Percentiles rank a stretch among this genome's conserved stretches.
phyloP scores from a whole-genome alignment of 2,329 filamentous ascomycete genomes.

The Penicillium sp. region DNA sequence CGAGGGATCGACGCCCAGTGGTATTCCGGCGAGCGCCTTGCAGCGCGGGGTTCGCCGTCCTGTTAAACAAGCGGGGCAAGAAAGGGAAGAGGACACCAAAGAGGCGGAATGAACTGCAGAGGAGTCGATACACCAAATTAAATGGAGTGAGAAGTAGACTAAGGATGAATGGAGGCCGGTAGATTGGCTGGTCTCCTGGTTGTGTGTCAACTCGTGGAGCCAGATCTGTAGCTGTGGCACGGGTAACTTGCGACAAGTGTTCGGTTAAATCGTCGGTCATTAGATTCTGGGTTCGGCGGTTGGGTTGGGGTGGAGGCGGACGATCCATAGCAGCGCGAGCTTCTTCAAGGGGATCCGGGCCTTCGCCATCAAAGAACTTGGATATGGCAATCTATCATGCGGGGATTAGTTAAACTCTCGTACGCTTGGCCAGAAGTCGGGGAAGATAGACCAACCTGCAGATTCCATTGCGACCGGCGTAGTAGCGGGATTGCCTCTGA shows the following conservation, averaged over 20 bases:
- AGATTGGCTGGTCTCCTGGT: constrained; percentile 62
- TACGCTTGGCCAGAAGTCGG: neutral
- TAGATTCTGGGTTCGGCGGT: constrained; percentile 71
- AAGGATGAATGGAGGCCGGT: constrained; percentile 72
- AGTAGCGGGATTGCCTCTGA: constrained; percentile 76
- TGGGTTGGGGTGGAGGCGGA: constrained; percentile 60
- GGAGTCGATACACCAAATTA: constrained; percentile 70
- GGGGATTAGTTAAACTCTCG: constrained; percentile 18
- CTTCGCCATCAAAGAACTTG: constrained; percentile 97
- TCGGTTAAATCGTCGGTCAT: constrained; percentile 48
- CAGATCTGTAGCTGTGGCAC: constrained; percentile 54
- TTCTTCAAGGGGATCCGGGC: constrained; percentile 76
- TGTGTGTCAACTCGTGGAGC: constrained; percentile 84
- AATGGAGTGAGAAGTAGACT: constrained; percentile 79
- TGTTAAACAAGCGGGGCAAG: constrained; percentile 63
- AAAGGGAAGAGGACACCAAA: constrained; percentile 79
- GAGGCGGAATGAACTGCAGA: constrained; percentile 66
- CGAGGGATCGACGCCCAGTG: constrained; percentile 70
- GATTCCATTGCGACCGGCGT: constrained; percentile 90
- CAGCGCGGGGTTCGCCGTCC: constrained; percentile 51
- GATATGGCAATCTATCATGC: constrained; percentile 80
- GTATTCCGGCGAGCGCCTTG: constrained; percentile 54
- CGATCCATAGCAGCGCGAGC: constrained; percentile 63
- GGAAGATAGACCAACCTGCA: constrained; percentile 60
- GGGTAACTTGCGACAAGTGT: constrained; percentile 35